Evolutionary conservation across 148 eudicot species (phyloP).

Genomic region (Tetragonia tetragonoides): DNA sequence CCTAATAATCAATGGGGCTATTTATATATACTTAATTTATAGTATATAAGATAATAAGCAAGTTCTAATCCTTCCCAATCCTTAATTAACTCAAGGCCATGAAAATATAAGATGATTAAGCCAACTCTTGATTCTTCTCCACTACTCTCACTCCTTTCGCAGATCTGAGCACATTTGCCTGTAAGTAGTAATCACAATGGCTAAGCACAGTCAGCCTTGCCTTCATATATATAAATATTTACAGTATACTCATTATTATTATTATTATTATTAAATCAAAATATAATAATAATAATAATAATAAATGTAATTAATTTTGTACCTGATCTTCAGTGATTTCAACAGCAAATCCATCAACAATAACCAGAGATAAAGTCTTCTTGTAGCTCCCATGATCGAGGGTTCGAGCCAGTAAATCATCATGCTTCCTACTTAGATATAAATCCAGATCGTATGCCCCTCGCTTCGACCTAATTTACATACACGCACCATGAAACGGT

Average conservation of each 20-base stretch:
- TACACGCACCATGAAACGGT: too few species aligned
- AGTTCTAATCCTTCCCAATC: neutral
- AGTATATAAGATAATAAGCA: too few species aligned
- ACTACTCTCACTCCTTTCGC: conserved; percentile 71
- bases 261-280: too few species aligned
- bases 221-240: too few species aligned
- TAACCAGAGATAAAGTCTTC: conserved; percentile 68
- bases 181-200: neutral
- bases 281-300: neutral
- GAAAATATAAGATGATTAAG: conserved; percentile 18
- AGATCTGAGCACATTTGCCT: conserved; percentile 80
- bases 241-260: too few species aligned
- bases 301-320: neutral
- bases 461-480: conserved; percentile 46
- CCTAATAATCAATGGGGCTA: neutral
- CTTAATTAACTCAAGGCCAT: neutral
- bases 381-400: conserved; percentile 58
- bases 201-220: neutral
- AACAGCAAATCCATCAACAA: conserved; percentile 83
- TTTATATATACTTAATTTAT: too few species aligned
- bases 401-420: conserved; percentile 53
- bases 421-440: conserved; percentile 77
- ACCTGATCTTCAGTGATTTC: conserved; percentile 75
- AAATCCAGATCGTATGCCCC: conserved; percentile 65
- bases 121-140: conserved; percentile 84